Percentiles rank a stretch among this genome's conserved stretches.
phyloP scores from a whole-genome alignment of 345 rosid genomes.

The Bruguiera parviflora region DNA sequence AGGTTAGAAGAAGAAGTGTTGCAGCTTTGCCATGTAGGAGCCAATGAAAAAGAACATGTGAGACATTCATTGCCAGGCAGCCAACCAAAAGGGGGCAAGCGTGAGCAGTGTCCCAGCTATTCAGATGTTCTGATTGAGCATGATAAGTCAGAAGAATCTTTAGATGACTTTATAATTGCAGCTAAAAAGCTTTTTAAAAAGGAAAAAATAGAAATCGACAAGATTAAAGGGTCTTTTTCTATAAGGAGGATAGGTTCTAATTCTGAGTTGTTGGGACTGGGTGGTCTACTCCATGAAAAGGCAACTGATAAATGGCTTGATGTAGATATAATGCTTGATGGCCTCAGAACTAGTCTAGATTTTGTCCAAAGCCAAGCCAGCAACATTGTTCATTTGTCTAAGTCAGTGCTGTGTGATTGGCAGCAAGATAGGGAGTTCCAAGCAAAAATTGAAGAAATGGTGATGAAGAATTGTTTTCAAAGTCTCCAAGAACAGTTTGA shows the following conservation, averaged over 20 bases:
- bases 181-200: conserved; percentile 49
- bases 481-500: conserved; percentile 58
- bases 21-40: conserved; percentile 24
- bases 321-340: conserved; percentile 21
- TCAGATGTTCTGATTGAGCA: conserved; percentile 23
- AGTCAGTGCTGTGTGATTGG: conserved; percentile 40
- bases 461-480: conserved; percentile 39
- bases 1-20: conserved; percentile 45
- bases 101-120: conserved; percentile 13
- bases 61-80: conserved; percentile 5
- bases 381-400: conserved; percentile 21
- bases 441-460: conserved; percentile 46
- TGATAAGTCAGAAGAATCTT: conserved; percentile 30
- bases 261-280: conserved; percentile 40
- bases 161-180: conserved; percentile 32
- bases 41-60: conserved; percentile 26
- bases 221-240: conserved; percentile 36
- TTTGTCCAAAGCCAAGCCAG: conserved; percentile 5
- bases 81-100: conserved; percentile 9
- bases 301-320: conserved; percentile 30
- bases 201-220: conserved; percentile 52
- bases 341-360: conserved; percentile 16
- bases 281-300: conserved; percentile 38
- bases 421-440: conserved; percentile 50
- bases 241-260: conserved; percentile 30